A percentile compares a stretch with the other conserved stretches of the same genome.
phyloP scores from a whole-genome alignment of 1,284 basidiomycete genomes.

The Phylloporus sp. region DNA sequence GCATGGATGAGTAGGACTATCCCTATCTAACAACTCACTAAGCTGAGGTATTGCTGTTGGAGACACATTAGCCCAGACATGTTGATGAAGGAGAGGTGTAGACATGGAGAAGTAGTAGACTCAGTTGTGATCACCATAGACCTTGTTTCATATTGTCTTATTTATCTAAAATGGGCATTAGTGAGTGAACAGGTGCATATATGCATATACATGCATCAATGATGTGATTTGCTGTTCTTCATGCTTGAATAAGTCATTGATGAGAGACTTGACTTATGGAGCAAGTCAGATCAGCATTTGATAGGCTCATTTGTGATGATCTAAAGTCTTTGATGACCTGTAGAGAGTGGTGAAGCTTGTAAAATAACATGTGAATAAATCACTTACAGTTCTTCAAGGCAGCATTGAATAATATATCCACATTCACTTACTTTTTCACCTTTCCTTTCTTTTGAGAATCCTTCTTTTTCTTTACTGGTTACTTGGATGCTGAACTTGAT shows the following conservation, averaged over 20 bases:
- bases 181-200: background rate
- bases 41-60: too few species aligned
- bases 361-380: too few species aligned
- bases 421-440: constrained; percentile 1
- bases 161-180: background rate
- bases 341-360: too few species aligned
- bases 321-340: background rate
- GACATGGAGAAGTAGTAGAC: background rate
- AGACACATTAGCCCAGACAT: too few species aligned
- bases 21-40: too few species aligned
- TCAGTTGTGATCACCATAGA: too few species aligned
- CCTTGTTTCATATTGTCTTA: too few species aligned
- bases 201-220: background rate
- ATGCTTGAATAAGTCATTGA: constrained; percentile 1
- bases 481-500: too few species aligned
- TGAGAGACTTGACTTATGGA: background rate
- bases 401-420: background rate
- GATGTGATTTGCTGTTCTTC: background rate
- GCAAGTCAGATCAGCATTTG: background rate
- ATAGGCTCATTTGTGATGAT: background rate
- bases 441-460: background rate
- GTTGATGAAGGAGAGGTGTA: too few species aligned
- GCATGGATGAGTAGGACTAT: too few species aligned
- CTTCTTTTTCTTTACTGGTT: background rate
- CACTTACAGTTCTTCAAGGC: background rate